Percentiles rank a stretch among this genome's conserved stretches.
Evolutionary conservation across 2,329 filamentous ascomycete species (phyloP).

Genomic region (Venturia asperata): DNA sequence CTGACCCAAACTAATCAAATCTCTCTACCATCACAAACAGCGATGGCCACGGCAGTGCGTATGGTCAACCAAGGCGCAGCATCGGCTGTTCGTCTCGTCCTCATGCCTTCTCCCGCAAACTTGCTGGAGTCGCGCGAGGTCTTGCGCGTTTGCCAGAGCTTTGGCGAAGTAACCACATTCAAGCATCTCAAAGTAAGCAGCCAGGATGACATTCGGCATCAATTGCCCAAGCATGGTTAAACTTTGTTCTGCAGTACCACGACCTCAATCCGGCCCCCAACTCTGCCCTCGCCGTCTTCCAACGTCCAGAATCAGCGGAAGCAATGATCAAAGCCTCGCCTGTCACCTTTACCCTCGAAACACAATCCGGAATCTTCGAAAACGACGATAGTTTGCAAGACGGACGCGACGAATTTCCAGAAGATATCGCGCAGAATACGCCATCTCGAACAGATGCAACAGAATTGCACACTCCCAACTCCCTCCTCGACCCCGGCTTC

Average conservation of each 20-base stretch:
- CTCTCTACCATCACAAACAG: background rate
- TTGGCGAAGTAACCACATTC: constrained; percentile 44
- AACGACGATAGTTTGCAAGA: background rate
- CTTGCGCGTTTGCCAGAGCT: constrained; percentile 41
- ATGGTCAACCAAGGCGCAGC: constrained; percentile 17
- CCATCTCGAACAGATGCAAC: background rate
- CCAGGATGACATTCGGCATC: background rate
- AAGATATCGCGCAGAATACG: background rate
- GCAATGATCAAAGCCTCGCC: constrained; percentile 39
- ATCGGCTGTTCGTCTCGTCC: constrained; percentile 41
- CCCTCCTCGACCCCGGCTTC: background rate
- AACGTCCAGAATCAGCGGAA: constrained; percentile 34
- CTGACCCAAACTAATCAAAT: background rate
- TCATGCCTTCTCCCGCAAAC: constrained; percentile 41
- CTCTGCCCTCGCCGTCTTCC: constrained; percentile 41
- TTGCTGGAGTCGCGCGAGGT: constrained; percentile 45
- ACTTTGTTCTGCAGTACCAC: constrained; percentile 35
- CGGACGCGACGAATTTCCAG: constrained; percentile 3
- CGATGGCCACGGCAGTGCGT: background rate
- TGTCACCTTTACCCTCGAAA: constrained; percentile 40
- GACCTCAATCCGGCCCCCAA: constrained; percentile 37
- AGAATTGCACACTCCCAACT: constrained; percentile 6
- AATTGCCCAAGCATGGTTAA: background rate
- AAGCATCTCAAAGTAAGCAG: constrained; percentile 36
- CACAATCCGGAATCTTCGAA: background rate